Evolutionary conservation across 371 early-diverging fungal genomes (phyloP), one percentile per base, ranked within the genome.

Genomic region (Syncephalastrum racemosum): DNA sequence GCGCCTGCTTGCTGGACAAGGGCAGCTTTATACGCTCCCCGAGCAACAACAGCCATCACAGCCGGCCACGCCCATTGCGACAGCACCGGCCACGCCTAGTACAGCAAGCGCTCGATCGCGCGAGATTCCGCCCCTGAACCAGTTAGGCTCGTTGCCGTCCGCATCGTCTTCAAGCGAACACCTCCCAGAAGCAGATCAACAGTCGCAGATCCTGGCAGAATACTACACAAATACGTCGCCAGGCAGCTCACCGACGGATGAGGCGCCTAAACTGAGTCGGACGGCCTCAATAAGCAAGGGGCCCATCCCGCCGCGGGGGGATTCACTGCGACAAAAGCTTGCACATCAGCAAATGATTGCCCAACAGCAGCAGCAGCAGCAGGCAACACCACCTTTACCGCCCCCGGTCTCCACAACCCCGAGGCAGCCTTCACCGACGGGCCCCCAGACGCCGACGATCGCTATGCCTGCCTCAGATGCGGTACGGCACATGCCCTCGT

Each of bases 311-410:
- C 50, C 50, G 19, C 50, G 50, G 5, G 24, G 25, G 18, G 50
- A 50, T 16, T 50, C 50, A 0, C 16, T 50, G 27, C 20, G 50
- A 19, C 50, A 50, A n/a, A 24, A 50, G 36, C 19, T 50, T 19
- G 50, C 50, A 4, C 50, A 50, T 63, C 66, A 23, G 62, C 70
- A 54, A 67, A 73, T 19, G 57, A 65, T 50, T 66, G 69, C 41
- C 56, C 46, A 46, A 15, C 46, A 46, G 46, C 46, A 46, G 15
- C 42, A 41, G n/a, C 46, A 46, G 15, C 46, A 5, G 7, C 24
- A 19, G 18, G 23, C 39, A 6, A 15, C 46, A 18, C 56, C 46
- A 15, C 44, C 56, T 3, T 27, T 67, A 1, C 62, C 68, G 2
- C 64, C 67, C 50, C 59, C 62, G 40, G 41, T 71, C 15, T 25